Conservation (phyloP, 2,329 filamentous ascomycete species). For the Chaetomiaceae sp. region DNA sequence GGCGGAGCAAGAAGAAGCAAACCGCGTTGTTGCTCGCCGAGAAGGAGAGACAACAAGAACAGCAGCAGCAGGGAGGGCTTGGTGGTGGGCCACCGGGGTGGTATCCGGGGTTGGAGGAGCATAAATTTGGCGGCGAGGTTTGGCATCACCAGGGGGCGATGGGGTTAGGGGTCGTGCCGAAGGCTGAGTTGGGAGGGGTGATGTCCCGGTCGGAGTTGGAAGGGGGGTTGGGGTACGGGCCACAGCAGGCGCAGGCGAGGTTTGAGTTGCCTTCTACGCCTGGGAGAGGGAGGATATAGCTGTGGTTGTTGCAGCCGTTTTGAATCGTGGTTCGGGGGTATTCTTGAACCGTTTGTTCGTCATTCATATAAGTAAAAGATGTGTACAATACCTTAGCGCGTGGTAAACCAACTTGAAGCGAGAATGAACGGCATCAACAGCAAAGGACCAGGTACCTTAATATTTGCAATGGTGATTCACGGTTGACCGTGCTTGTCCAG, state of each 20-base stretch:
- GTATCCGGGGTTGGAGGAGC: not conserved
- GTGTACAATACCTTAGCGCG: no score
- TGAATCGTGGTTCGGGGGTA: no score
- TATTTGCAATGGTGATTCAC: no score
- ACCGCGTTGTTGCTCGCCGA: not conserved
- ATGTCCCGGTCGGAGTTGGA: not conserved
- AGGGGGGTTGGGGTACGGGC: not conserved
- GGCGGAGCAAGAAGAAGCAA: slow-evolving; percentile 11
- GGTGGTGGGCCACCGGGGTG: no score
- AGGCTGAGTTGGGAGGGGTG: not conserved
- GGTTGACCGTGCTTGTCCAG: no score
- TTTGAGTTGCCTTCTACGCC: not conserved
- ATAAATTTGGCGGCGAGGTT: not conserved
- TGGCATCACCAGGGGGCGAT: not conserved
- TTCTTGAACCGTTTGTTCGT: no score
- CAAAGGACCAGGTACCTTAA: no score
- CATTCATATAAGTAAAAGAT: no score
- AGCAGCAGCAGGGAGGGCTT: not conserved
- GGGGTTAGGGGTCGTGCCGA: not conserved
- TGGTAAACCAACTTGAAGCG: no score
- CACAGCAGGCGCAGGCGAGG: not conserved
- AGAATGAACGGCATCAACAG: no score
- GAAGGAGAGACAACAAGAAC: not conserved
- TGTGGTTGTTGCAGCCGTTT: no score
- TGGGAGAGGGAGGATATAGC: no score